A percentile compares a stretch with the other conserved stretches of the same genome.
Conservation (phyloP, 2,329 filamentous ascomycete genomes). For the Pestalotiopsis sp. region DNA sequence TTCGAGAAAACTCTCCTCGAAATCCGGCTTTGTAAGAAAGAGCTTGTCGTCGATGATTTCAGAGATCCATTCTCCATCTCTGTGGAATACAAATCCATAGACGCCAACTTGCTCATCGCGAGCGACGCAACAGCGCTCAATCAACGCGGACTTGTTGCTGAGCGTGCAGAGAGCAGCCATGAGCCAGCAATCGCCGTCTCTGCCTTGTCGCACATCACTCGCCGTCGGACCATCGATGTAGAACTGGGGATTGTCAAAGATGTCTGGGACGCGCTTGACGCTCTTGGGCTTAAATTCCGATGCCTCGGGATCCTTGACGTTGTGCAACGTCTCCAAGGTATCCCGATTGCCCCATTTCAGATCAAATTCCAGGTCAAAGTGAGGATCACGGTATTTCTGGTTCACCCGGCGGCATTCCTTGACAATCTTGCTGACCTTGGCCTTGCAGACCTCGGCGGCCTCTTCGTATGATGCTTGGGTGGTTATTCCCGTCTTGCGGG, state of each 20-base stretch:
- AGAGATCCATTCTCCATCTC: conserved; percentile 74
- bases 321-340: conserved; percentile 48
- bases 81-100: conserved; percentile 83
- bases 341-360: conserved; percentile 60
- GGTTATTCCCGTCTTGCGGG: conserved; percentile 52
- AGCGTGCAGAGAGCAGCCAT: conserved; percentile 79
- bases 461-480: conserved; percentile 72
- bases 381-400: conserved; percentile 82
- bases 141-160: conserved; percentile 70
- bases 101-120: conserved; percentile 74
- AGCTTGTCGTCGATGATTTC: conserved; percentile 61
- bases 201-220: conserved; percentile 78
- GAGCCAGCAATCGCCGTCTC: conserved; percentile 83
- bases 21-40: conserved; percentile 59
- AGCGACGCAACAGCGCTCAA: conserved; percentile 74
- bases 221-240: conserved; percentile 77
- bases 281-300: conserved; percentile 43
- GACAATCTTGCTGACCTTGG: conserved; percentile 63
- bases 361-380: conserved; percentile 83
- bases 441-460: conserved; percentile 67
- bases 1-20: conserved; percentile 58
- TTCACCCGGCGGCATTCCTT: conserved; percentile 74
- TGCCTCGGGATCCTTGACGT: conserved; percentile 25
- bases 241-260: conserved; percentile 77
- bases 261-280: conserved; percentile 72